phyloP scores from a whole-genome alignment of 495 filamentous ascomycete genomes.

The Penicillium fimorum region DNA sequence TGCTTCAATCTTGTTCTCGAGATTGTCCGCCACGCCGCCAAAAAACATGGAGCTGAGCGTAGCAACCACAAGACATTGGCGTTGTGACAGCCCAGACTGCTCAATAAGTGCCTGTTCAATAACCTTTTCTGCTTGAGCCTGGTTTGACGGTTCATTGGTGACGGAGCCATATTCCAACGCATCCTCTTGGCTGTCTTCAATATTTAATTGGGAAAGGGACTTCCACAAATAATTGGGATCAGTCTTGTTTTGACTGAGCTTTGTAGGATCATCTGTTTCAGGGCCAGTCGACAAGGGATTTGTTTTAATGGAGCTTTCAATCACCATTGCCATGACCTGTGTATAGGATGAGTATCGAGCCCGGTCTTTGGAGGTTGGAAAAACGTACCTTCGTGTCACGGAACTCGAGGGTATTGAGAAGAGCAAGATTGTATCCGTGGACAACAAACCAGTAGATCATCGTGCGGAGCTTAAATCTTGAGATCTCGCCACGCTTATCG shows the following conservation, averaged over 20 bases:
- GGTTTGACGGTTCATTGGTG: neutral
- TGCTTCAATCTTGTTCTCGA: slow-evolving; percentile 2
- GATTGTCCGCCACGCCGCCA: neutral
- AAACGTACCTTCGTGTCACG: slow-evolving; percentile 55
- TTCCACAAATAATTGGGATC: neutral
- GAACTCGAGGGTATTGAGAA: slow-evolving; percentile 59
- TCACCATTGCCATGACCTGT: slow-evolving; percentile 44
- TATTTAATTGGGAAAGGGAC: neutral
- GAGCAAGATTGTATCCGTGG: slow-evolving; percentile 54
- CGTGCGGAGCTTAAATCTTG: slow-evolving; percentile 33
- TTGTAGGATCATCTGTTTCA: neutral
- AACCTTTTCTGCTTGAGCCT: neutral
- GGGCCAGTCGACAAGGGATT: neutral
- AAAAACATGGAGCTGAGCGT: slow-evolving; percentile 1
- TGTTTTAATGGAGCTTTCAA: slow-evolving; percentile 31
- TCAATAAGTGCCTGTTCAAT: neutral
- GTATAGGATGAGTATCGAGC: neutral
- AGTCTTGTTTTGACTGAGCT: neutral
- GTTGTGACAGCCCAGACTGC: neutral
- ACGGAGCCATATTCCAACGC: neutral
- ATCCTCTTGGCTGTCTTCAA: neutral
- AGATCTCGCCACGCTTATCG: neutral
- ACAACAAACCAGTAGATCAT: slow-evolving; percentile 51
- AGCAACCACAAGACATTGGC: neutral
- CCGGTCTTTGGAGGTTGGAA: neutral